phyloP scores from a whole-genome alignment of 768 basidiomycete genomes.

The Leucosporidium yakuticum region DNA sequence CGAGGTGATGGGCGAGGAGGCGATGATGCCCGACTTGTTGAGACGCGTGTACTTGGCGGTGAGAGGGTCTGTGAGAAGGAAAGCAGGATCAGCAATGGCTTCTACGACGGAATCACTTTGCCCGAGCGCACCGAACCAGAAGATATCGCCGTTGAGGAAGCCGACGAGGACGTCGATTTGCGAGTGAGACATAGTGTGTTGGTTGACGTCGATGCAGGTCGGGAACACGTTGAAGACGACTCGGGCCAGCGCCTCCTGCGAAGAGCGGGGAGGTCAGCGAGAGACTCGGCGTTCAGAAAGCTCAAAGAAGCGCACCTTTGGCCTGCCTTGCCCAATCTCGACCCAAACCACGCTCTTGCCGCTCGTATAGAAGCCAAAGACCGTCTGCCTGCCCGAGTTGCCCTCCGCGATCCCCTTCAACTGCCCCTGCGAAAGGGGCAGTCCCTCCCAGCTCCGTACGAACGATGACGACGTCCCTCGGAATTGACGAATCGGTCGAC shows the following conservation, averaged over 20 bases:
- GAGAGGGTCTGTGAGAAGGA: constrained; percentile 21
- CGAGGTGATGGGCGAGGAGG: constrained; percentile 75
- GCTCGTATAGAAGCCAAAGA: constrained; percentile 32
- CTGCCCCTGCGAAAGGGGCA: constrained; percentile 23
- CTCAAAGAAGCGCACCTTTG: constrained; percentile 12
- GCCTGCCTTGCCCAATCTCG: constrained; percentile 21
- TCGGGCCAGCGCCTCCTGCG: constrained; percentile 74
- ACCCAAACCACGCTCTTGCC: constrained; percentile 19
- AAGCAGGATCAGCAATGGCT: neutral
- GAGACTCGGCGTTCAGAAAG: neutral
- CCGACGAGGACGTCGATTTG: constrained; percentile 84
- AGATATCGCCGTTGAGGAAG: constrained; percentile 85
- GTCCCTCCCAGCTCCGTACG: constrained; percentile 42
- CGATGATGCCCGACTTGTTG: constrained; percentile 61
- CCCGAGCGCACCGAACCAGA: constrained; percentile 71
- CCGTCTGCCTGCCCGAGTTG: constrained; percentile 18
- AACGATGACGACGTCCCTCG: constrained; percentile 67
- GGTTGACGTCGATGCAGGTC: constrained; percentile 85
- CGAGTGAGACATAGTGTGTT: constrained; percentile 66
- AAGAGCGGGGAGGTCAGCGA: no score
- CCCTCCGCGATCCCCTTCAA: constrained; percentile 14
- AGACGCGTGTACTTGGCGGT: constrained; percentile 33
- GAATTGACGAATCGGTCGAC: constrained; percentile 45
- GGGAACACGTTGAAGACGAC: constrained; percentile 80
- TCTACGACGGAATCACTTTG: neutral